Evolutionary conservation across 441 rosid species (phyloP).

Genomic region (Mallotus repandus): DNA sequence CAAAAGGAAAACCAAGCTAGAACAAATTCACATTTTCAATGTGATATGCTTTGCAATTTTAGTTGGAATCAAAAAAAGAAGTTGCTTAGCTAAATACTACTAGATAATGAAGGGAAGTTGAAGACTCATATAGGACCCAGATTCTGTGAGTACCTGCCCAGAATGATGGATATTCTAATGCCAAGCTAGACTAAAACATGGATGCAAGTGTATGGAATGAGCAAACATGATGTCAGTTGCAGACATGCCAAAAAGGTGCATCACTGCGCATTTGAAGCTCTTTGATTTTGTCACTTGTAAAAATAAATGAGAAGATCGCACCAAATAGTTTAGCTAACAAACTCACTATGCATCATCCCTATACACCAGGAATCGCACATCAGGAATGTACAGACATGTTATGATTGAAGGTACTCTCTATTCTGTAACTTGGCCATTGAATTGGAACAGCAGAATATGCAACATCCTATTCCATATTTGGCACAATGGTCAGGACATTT

Average conservation of each 20-base stretch:
- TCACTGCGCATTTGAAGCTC: not conserved
- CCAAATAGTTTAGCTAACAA: not conserved
- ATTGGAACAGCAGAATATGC: not conserved
- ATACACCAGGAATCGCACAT: not conserved
- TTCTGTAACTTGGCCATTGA: too few relatives aligned
- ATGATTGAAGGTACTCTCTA: too few relatives aligned
- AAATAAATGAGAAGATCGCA: not conserved
- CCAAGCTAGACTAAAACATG: not conserved
- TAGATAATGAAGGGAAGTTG: too few relatives aligned
- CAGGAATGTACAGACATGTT: not conserved
- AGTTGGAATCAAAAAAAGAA: not conserved
- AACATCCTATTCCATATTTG: not conserved
- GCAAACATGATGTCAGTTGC: too few relatives aligned
- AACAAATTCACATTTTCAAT: not conserved
- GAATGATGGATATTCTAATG: not conserved
- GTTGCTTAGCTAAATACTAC: not conserved
- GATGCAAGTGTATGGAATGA: not conserved
- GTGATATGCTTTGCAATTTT: not conserved
- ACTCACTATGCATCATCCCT: not conserved
- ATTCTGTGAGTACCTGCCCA: not conserved
- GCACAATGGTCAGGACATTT: not conserved
- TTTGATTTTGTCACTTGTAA: not conserved
- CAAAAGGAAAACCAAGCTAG: not conserved
- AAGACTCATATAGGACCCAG: not conserved
- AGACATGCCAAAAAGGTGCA: too few relatives aligned